Base-by-base conservation (phyloP, 371 early-diverging fungal genomes). In the Mucor circinelloides region DNA sequence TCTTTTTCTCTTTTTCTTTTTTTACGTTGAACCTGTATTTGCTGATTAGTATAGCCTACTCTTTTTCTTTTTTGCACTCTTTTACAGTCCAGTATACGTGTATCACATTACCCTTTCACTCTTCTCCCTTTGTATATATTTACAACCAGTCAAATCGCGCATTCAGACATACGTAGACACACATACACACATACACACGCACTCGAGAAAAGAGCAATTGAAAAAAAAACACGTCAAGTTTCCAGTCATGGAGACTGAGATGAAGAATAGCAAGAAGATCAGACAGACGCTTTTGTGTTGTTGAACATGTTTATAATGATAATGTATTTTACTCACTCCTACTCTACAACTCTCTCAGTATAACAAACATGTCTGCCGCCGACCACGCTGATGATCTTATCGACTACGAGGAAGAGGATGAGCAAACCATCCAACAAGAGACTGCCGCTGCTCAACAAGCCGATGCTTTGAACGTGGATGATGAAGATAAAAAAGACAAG, bases 341-440 rank as follows among this genome's bases (percentile, higher is more conserved):
- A 48, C 48, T 57, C 46, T 60, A 54, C 67, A 34, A 38, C 34
- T 23, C 50, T 50, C 46, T 67, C 36, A 77, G 34, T 57, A 58
- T 38, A n/a, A 50, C 5, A 15, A 63, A 50, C 17, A 83, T 83
- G 84, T 79, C 84, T 72, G 68, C 87, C 63, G 85, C 85, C 64
- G 82, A 93, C 75, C 92, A 94, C 82, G 82, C 85, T 71, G 95
- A 96, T 78, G 97, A 96, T 73, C 89, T 97, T 59, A 93, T 97
- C 79, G 98, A 96, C 81, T 97, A 96, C 88, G 98, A 97, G 64
- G 97, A 94, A 78, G 91, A 89, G 67, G 91, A 92, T 67, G 95
- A 92, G 32, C 85, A 85, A 71, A 81, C 81, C 62, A 72, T 87
- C 66, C 78, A 76, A 67, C 85, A 77, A 46, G 84, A 83, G 28